These are phyloP conservation scores for Serpula lacrymans DNA, from an alignment of 768 basidiomycete species.

Conservation along the genomic window DNA sequence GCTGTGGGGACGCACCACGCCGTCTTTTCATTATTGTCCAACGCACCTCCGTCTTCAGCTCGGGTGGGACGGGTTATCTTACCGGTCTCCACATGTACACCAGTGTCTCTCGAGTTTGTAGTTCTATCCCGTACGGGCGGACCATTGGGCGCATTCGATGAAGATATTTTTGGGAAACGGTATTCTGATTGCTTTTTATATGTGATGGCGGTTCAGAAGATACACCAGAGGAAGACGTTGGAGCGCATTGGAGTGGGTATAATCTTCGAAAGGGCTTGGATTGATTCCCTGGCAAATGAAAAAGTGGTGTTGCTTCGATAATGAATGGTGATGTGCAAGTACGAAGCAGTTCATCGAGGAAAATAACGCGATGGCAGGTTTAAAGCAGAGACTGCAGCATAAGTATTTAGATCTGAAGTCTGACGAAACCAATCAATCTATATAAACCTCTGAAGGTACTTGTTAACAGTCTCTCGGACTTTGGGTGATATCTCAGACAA, in stretches of 20 bases:
- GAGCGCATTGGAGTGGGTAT: conserved; percentile 20
- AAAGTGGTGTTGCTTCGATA: no score
- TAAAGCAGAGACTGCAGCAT: no score
- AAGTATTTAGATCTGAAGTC: no score
- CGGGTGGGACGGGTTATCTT: conserved; percentile 15
- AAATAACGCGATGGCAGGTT: no score
- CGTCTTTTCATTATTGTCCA: conserved; percentile 12
- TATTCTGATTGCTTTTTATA: conserved; percentile 15
- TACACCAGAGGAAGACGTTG: conserved; percentile 4
- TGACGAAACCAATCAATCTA: no score
- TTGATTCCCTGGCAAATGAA: no score
- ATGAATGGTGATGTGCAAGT: no score
- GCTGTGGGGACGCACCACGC: conserved; percentile 1
- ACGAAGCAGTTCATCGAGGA: no score
- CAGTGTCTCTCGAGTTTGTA: conserved; percentile 12
- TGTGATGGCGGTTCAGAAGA: conserved; percentile 16
- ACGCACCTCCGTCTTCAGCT: not conserved
- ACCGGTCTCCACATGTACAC: conserved; percentile 8
- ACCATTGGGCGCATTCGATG: conserved; percentile 8
- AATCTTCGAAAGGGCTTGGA: conserved; percentile 16
- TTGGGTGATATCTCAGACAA: no score
- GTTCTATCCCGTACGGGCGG: conserved; percentile 13
- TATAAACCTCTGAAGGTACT: no score
- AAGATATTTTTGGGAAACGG: conserved; percentile 6
- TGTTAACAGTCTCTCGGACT: no score